Base-by-base conservation (phyloP, 768 basidiomycete genomes). In the Dacryopinax spathularia region DNA sequence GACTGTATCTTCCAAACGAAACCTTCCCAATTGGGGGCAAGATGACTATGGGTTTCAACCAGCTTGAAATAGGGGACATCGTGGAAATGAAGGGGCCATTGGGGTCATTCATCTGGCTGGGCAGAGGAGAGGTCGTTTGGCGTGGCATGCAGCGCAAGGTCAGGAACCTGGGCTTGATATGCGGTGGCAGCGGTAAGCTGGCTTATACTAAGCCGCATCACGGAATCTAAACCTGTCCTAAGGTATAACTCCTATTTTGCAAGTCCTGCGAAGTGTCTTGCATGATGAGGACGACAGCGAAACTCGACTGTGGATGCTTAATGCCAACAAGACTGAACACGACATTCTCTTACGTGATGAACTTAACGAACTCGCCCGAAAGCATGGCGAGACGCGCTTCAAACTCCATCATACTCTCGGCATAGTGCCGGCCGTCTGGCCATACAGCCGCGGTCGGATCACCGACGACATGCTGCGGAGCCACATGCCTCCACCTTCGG, bases 21-120 rank as follows among this genome's bases (percentile, higher is more conserved):
- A 63, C 64, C 22, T 77, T 72, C 60, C 77, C 78, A 0, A 60
- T 63, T 6, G 83, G 84, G 4, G 84, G 84, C 5, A 76, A 76
- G 65, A 83, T 84, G 79, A 77, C 81, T 0, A 72, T 74, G 25
- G 78, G 77, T 1, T 78, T 79, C 69, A 66, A 77, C 60, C 76
- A 80, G 66, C 77, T 86, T 1, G 68, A 62, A 3, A 65, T 82
- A 3, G 82, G 78, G 1, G 82, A 84, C 62, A 67, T 36, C 2
- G 71, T 84, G 9, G 82, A 84, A 64, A 65, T 84, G 60, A 84
- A 84, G 68, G 84, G 84, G 0, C 84, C 84, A 0, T 69, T 84
- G 6, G 84, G 84, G 0, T 77, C 78, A 5, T 85, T 85, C 68
- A 69, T 76, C 22, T 85, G 81, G 80, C 68, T 75, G 2, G 81